Evolutionary conservation across 257 asterid species (phyloP), one percentile per base, ranked within the genome.

Genomic region (Handroanthus guayacan): DNA sequence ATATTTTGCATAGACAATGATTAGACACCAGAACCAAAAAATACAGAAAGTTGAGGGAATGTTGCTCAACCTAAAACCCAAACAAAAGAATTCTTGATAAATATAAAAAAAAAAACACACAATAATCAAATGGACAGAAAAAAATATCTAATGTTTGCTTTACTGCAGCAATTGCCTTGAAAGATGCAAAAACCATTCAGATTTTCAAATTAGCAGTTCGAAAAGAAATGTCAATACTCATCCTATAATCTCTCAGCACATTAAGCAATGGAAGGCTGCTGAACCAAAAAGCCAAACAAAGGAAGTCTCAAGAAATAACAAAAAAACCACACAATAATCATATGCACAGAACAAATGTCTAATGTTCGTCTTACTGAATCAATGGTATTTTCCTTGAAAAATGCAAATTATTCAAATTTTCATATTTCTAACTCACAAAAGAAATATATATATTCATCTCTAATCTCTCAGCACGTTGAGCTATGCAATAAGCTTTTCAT

Each of bases 401-500:
- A 51, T 50, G 50, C 44, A 75, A 51, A 51, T 51, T 11, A 3
- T 18, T 36, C 52, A 52, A 14, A 37, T 18, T 58, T 20, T 39
- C 39, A 48, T 48, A 68, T 3, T 0, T 65, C 8, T 3, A 48
- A 13, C 34, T 20, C 16, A 14, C 1, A 50, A 47, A 34, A 14
- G 20, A 2, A 1, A 41, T 12, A 6, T 4, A 9, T 18, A 7
- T 20, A 34, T 48, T 57, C 77, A 58, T 16, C 65, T 45, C 18
- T 57, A 69, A 54, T 69, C 52, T 37, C 50, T 56, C 20, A 41
- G 14, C 20, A 71, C 13, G 41, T 39, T 71, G 31, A 25, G 31
- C 31, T 38, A 20, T 56, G 39, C 25, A 56, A 71, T 57, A n/a
- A 39, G 31, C 45, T 68, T 67, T 16, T 31, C 17, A 31, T 5